Evolutionary conservation across 768 basidiomycete species (phyloP).

Genomic region (Crassisporium funariophilum): DNA sequence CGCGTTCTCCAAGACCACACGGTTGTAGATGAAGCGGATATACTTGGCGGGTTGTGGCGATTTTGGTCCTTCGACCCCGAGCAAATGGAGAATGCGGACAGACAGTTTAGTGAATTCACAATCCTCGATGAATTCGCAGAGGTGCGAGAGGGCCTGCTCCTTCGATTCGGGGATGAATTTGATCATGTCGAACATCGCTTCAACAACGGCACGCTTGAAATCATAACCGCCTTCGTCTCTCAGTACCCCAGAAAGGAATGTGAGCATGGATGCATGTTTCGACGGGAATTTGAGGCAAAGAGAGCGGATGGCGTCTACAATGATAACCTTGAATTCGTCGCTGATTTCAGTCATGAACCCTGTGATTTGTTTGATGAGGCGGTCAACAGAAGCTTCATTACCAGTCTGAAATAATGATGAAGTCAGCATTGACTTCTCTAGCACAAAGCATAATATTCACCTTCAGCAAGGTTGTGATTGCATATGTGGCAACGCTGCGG

Average conservation of each 20-base stretch:
- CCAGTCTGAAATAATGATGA: constrained; percentile 68
- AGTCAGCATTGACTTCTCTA: constrained; percentile 4
- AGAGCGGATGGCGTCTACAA: constrained; percentile 97
- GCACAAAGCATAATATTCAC: constrained; percentile 37
- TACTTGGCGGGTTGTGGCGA: constrained; percentile 97
- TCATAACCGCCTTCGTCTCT: constrained; percentile 99
- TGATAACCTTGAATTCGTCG: constrained; percentile 99
- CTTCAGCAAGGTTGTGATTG: constrained; percentile 97
- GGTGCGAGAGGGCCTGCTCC: constrained; percentile 95
- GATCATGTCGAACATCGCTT: constrained; percentile 99
- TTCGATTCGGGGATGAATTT: constrained; percentile 95
- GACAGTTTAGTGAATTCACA: constrained; percentile 99
- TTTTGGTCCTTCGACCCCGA: constrained; percentile 95
- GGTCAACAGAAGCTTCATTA: constrained; percentile 97
- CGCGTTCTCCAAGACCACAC: constrained; percentile 97
- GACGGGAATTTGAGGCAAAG: constrained; percentile 98
- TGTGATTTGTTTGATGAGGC: constrained; percentile 98
- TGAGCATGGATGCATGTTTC: constrained; percentile 96
- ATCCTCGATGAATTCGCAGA: constrained; percentile 99
- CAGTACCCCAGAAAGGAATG: constrained; percentile 94
- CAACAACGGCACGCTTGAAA: constrained; percentile 98
- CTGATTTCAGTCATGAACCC: constrained; percentile 99
- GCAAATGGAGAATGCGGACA: constrained; percentile 92
- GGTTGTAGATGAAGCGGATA: constrained; percentile 99
- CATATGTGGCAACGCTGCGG: constrained; percentile 96